Conservation (phyloP, 441 rosid species). For the Pelargonium hybrid region DNA sequence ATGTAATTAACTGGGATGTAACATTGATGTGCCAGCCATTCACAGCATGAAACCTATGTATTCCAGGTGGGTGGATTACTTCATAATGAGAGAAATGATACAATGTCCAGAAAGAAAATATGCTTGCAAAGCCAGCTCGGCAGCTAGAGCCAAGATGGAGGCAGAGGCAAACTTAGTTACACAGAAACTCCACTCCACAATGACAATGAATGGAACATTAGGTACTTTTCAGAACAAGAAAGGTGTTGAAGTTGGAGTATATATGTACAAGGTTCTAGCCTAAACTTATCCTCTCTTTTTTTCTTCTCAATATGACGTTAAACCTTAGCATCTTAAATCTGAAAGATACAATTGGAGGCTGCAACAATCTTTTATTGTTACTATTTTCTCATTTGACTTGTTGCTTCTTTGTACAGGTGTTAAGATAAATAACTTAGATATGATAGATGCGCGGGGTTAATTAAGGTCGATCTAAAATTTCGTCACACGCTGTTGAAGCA, state of each 20-base stretch:
- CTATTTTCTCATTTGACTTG: neutral
- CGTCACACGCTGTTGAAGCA: slow-evolving; percentile 86
- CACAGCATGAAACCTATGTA: slow-evolving; percentile 3
- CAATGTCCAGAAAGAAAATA: slow-evolving; percentile 57
- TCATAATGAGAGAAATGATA: slow-evolving; percentile 4
- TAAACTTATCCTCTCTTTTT: slow-evolving; percentile 18
- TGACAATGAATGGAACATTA: slow-evolving; percentile 94
- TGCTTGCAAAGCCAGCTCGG: slow-evolving; percentile 65
- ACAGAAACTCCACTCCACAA: slow-evolving; percentile 59
- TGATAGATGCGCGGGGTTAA: slow-evolving; percentile 51
- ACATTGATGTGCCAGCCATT: slow-evolving; percentile 6
- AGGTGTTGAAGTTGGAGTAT: slow-evolving; percentile 93
- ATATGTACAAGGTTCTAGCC: slow-evolving; percentile 77
- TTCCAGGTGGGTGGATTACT: neutral
- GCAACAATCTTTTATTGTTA: neutral
- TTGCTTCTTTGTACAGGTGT: slow-evolving; percentile 41
- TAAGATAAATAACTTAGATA: slow-evolving; percentile 54
- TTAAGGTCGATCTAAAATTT: slow-evolving; percentile 52
- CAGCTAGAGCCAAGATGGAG: slow-evolving; percentile 77
- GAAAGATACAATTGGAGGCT: neutral
- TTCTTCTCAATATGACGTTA: slow-evolving; percentile 10
- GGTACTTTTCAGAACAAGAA: slow-evolving; percentile 43
- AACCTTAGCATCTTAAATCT: neutral
- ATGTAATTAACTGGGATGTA: slow-evolving; percentile 38
- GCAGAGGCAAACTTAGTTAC: slow-evolving; percentile 38